A percentile compares a stretch with the other conserved stretches of the same genome.
Evolutionary conservation across 2,329 filamentous ascomycete species (phyloP).

Genomic region (Ophiostoma montium): DNA sequence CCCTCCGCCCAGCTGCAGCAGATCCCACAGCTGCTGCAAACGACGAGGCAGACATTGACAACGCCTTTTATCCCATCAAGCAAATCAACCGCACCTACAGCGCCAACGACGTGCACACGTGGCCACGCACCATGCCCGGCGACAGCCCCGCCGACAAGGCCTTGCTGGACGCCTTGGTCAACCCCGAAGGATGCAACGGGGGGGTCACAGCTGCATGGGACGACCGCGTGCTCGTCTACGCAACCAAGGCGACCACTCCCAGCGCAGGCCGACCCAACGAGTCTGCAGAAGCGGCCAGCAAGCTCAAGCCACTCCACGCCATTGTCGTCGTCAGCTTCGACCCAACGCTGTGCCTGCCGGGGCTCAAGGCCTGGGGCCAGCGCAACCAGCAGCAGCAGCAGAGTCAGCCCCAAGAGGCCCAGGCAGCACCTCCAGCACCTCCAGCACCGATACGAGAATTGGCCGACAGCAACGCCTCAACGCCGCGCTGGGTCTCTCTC

Average conservation of each 20-base stretch:
- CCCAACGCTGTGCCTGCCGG: conserved; percentile 15
- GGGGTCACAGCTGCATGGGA: conserved; percentile 29
- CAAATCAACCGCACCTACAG: not conserved
- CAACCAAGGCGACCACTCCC: conserved; percentile 12
- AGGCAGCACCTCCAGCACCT: too few species aligned
- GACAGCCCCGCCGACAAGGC: not conserved
- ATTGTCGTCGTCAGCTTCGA: conserved; percentile 31
- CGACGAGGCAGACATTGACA: not conserved
- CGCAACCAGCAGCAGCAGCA: too few species aligned
- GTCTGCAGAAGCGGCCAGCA: not conserved
- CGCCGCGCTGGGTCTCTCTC: not conserved
- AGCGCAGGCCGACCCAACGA: not conserved
- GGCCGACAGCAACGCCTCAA: too few species aligned
- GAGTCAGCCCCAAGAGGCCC: too few species aligned
- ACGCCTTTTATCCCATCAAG: not conserved
- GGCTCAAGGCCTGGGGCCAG: conserved; percentile 3
- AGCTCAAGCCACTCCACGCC: conserved; percentile 14
- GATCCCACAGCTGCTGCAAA: not conserved
- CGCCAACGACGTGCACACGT: conserved; percentile 14
- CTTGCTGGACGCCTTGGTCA: conserved; percentile 24
- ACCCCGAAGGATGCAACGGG: conserved; percentile 23
- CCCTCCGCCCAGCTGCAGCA: not conserved
- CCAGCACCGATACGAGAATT: too few species aligned
- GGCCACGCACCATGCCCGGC: conserved; percentile 17
- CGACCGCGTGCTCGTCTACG: conserved; percentile 33